Evolutionary conservation across 345 rosid genomes (phyloP).

Genomic region (Acer saccharum): DNA sequence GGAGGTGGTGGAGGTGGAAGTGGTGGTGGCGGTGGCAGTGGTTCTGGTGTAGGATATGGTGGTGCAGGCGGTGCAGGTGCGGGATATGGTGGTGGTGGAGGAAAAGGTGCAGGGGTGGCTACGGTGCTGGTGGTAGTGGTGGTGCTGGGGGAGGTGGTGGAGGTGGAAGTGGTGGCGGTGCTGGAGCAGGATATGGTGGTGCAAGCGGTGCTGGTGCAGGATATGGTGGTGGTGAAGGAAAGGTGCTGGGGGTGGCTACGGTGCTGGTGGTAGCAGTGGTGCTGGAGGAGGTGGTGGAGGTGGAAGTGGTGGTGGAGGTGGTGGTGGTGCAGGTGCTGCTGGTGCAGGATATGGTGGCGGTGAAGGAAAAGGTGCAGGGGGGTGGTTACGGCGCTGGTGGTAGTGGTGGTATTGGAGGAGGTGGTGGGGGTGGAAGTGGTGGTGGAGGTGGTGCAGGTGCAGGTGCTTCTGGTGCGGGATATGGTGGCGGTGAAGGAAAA

Average conservation of each 20-base stretch:
- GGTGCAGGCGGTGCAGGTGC: too few relatives aligned
- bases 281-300: not conserved
- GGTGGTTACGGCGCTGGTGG: conserved; percentile 29
- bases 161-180: conserved; percentile 20
- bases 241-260: too few relatives aligned
- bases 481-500: conserved; percentile 16
- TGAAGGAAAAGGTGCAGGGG: not conserved
- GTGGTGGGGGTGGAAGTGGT: conserved; percentile 24
- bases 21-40: conserved; percentile 19
- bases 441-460: not conserved
- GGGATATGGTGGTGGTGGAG: too few relatives aligned
- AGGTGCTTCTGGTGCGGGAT: conserved; percentile 31
- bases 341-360: conserved; percentile 31
- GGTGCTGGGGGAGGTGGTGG: conserved; percentile 21
- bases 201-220: not conserved
- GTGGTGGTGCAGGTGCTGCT: conserved; percentile 15
- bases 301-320: conserved; percentile 19
- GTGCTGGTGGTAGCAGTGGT: too few relatives aligned
- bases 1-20: conserved; percentile 25
- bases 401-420: conserved; percentile 25
- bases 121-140: conserved; percentile 18
- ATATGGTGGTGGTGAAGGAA: conserved; percentile 3
- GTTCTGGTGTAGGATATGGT: too few relatives aligned
- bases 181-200: not conserved
- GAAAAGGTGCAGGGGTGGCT: conserved; percentile 5